A percentile compares a stretch with the other conserved stretches of the same genome.
Evolutionary conservation across 257 asterid genomes (phyloP).

Genomic region (Penstemon barbatus): DNA sequence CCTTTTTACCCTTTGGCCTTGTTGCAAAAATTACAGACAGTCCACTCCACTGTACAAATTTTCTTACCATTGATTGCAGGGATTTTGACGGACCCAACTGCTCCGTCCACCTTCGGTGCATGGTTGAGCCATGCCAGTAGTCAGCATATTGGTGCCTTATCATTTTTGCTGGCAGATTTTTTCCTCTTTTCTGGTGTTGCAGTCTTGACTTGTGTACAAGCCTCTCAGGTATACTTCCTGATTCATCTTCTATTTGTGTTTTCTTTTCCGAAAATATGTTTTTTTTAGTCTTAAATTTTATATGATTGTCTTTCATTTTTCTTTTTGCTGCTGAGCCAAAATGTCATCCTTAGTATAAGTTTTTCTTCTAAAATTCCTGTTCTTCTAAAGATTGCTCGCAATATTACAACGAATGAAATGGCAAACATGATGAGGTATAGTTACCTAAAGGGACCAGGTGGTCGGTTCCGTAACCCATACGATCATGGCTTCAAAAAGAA

Average conservation of each 20-base stretch:
- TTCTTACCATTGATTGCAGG: slow-evolving; percentile 49
- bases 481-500: slow-evolving; percentile 89
- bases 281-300: too few relatives aligned
- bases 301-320: too few relatives aligned
- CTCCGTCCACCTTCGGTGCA: slow-evolving; percentile 83
- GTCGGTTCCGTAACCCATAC: slow-evolving; percentile 83
- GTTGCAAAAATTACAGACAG: too few relatives aligned
- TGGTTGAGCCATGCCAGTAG: slow-evolving; percentile 82
- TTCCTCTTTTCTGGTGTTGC: slow-evolving; percentile 78
- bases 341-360: too few relatives aligned
- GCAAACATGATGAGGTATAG: slow-evolving; percentile 80
- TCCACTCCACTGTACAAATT: not conserved
- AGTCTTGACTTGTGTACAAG: slow-evolving; percentile 83
- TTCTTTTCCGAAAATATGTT: not conserved
- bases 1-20: slow-evolving; percentile 1
- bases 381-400: slow-evolving; percentile 77
- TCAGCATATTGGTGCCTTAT: slow-evolving; percentile 73
- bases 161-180: slow-evolving; percentile 67
- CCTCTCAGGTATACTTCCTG: slow-evolving; percentile 71
- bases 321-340: too few relatives aligned
- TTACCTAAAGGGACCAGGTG: slow-evolving; percentile 82
- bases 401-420: slow-evolving; percentile 93
- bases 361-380: not conserved
- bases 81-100: slow-evolving; percentile 82
- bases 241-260: slow-evolving; percentile 12